A percentile compares a stretch with the other conserved stretches of the same genome.
Evolutionary conservation across 2,329 filamentous ascomycete genomes (phyloP).

Genomic region (Penicillium sp.): DNA sequence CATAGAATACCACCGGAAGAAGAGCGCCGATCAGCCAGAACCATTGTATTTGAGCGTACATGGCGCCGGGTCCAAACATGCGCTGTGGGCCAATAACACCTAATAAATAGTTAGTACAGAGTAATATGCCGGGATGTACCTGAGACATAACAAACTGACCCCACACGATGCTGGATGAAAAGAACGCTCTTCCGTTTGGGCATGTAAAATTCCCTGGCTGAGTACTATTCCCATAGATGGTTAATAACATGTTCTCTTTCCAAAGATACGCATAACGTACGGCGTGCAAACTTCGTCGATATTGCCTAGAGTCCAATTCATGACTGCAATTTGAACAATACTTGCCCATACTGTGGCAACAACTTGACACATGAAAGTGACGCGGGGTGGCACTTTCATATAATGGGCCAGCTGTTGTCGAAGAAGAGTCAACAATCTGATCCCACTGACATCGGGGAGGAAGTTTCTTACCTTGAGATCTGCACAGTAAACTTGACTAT

Average conservation of each 20-base stretch:
- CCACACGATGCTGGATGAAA: constrained; percentile 67
- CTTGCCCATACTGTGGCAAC: constrained; percentile 47
- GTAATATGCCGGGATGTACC: constrained; percentile 36
- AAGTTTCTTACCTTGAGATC: constrained; percentile 15
- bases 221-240: constrained; percentile 6
- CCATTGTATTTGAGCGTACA: constrained; percentile 62
- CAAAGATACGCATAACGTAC: constrained; percentile 21
- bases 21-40: constrained; percentile 66
- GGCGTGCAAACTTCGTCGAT: constrained; percentile 44
- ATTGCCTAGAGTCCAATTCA: constrained; percentile 46
- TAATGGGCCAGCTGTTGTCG: constrained; percentile 24
- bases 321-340: constrained; percentile 47
- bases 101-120: constrained; percentile 26
- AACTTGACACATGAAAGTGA: constrained; percentile 51
- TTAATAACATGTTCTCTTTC: constrained; percentile 1
- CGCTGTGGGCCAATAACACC: constrained; percentile 65
- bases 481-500: constrained; percentile 15
- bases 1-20: constrained; percentile 57
- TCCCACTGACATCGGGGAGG: not conserved
- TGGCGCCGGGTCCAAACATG: constrained; percentile 61
- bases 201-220: constrained; percentile 57
- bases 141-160: constrained; percentile 43
- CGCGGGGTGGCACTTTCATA: constrained; percentile 41
- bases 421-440: not conserved
- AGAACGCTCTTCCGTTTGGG: constrained; percentile 56